phyloP scores from a whole-genome alignment of 2,329 filamentous ascomycete species.

The Capronia coronata region DNA sequence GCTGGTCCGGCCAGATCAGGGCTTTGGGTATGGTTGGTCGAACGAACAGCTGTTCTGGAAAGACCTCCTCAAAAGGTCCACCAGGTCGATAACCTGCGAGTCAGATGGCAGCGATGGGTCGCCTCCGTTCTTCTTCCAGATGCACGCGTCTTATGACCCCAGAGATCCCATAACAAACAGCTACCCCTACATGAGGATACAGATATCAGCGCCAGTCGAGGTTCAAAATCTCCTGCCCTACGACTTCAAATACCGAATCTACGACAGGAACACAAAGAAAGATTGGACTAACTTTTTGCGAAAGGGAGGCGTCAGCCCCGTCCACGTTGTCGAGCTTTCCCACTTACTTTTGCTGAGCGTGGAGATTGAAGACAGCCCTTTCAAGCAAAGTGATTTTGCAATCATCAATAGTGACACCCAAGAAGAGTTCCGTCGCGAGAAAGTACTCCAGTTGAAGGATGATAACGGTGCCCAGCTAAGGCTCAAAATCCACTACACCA shows the following conservation, averaged over 20 bases:
- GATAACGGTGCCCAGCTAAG: constrained; percentile 70
- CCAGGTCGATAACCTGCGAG: constrained; percentile 78
- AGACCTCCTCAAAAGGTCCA: constrained; percentile 77
- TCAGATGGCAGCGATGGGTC: constrained; percentile 72
- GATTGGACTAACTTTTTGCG: constrained; percentile 98
- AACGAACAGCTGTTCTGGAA: constrained; percentile 86
- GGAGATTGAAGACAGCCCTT: constrained; percentile 92
- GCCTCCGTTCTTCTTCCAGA: constrained; percentile 91
- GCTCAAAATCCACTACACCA: constrained; percentile 83
- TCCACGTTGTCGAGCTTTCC: constrained; percentile 93
- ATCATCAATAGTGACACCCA: constrained; percentile 89
- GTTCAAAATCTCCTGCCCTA: constrained; percentile 92
- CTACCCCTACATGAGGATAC: constrained; percentile 92
- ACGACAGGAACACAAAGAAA: constrained; percentile 96
- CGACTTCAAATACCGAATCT: constrained; percentile 98
- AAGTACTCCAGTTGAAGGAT: constrained; percentile 73
- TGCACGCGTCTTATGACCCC: constrained; percentile 77
- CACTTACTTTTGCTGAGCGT: constrained; percentile 88
- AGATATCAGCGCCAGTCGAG: constrained; percentile 85
- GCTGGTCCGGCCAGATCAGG: constrained; percentile 83
- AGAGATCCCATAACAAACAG: constrained; percentile 74
- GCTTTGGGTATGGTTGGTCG: constrained; percentile 95
- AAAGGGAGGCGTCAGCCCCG: constrained; percentile 92
- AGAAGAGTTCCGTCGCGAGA: constrained; percentile 82
- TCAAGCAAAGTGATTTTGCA: constrained; percentile 91